Evolutionary conservation across 805 yeast genomes (phyloP), one percentile per base, ranked within the genome.

Genomic region (Wickerhamomyces bovis): DNA sequence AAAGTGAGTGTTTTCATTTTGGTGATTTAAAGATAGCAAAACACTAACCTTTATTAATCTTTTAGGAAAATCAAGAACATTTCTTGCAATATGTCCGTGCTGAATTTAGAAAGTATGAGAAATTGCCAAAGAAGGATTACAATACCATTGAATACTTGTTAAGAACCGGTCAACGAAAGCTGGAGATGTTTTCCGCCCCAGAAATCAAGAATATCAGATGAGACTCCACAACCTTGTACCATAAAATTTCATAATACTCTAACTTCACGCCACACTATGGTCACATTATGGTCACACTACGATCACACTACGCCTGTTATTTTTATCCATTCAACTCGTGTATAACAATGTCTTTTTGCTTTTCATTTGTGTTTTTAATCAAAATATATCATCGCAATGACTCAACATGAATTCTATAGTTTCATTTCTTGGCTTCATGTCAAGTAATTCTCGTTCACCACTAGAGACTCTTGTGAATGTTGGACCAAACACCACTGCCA

Each of bases 401-500:
- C 69, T 70, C 43, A 85, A 67, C 50, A 92, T 65, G 55, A 85
- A 75, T 62, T 89, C 96, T 4, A 94, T 83, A 23, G 83, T 80
- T 35, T 78, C 83, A 53, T 87, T 89, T 61, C 92, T 77, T 43
- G 80, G 75, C 22, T 84, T 85, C 85, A 89, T 88, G 63, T 94
- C 98, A 45, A 72, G 59, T 63, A 94, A 78, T 63, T 94, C 99
- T 45, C 83, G 76, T 53, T 85, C 89, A 8, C 95, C 90, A 38
- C 80, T 75, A 49, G 74, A 68, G 57, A 89, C 96, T 42, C 96
- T 75, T 0, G 89, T 83, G 39, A 94, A 67, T 8, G 97, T 89
- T 4, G 99, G 98, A 1, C 97, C 96, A 72, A 94, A 94, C 8
- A 92, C 97, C 39, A 94, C 88, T 0, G 96, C 83, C 44, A 94